These are phyloP conservation scores for Helotiales sp. DNA, from an alignment of 2,329 filamentous ascomycete genomes.

Conservation along the genomic window DNA sequence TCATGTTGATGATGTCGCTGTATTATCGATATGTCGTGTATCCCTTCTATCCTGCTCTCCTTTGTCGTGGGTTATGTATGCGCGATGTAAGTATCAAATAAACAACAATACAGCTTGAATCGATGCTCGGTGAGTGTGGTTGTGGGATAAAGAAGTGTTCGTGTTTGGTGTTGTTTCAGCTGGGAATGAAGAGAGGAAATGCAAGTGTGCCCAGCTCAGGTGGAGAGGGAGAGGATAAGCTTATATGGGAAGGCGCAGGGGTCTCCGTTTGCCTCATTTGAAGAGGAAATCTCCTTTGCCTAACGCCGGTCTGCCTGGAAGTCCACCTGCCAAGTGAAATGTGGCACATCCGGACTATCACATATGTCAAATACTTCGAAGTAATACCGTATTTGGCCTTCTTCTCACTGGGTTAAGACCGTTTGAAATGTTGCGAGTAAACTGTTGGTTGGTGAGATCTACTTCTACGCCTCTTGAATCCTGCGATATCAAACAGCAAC, in stretches of 20 bases:
- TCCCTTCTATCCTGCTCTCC: not conserved
- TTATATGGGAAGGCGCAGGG: constrained; percentile 4
- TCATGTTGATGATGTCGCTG: constrained; percentile 26
- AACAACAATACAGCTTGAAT: not conserved
- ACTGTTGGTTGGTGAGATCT: not conserved
- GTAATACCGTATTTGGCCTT: too few relatives aligned
- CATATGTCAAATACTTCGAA: not conserved
- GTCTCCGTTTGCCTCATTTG: not conserved
- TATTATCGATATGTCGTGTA: not conserved
- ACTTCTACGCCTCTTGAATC: not conserved
- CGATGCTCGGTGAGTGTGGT: not conserved
- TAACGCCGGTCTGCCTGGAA: not conserved
- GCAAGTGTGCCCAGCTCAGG: not conserved
- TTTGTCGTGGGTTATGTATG: not conserved
- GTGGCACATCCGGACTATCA: not conserved
- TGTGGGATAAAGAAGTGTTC: not conserved
- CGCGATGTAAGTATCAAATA: constrained; percentile 4
- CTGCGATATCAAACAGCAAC: not conserved
- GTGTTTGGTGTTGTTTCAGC: not conserved
- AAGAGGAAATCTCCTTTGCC: not conserved
- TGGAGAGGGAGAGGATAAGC: not conserved
- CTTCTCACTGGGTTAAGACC: not conserved
- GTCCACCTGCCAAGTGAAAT: not conserved
- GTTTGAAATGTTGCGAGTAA: not conserved
- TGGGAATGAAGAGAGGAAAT: not conserved